Base-by-base conservation (phyloP, 371 early-diverging fungal species). In the Parasitella parasitica region DNA sequence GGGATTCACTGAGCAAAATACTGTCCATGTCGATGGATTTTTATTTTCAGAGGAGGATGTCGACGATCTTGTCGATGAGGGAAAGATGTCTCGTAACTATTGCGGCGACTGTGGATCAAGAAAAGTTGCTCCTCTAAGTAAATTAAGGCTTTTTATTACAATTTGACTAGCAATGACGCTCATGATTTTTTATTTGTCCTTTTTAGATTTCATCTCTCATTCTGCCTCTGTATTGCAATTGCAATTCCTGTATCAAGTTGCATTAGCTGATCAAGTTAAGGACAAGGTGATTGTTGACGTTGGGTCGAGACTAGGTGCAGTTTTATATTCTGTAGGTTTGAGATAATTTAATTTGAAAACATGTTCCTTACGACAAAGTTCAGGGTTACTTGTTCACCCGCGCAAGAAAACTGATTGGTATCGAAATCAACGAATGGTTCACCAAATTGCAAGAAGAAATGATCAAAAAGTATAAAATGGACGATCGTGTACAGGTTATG, bases 301-400 rank as follows among this genome's bases (percentile, higher is more conserved):
- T 37, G 88, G 88, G 24, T 86, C 85, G n/a, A 72, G 88, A 52
- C 66, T 85, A 27, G 88, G 88, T 12, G 88, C 87, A 35, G 87
- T 86, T 7, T 71, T 88, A 7, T 88, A 88, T 59, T 65, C 82
- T 35, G 87, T 84, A 77, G 69, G 76, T 34, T 12, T 0, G 12
- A 22, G 18, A n/a, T 3, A 16, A 35, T 30, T 32, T 32, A 11
- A 32, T 32, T 32, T 32, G 32, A 6, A 32, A 4, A 8, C 11
- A 8, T 32, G 6, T 32, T 16, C 30, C 50, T 3, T 20, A 16
- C 24, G 13, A 70, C 6, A 32, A 32, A 86, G n/a, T n/a, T n/a
- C n/a, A n/a, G 86, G 87, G 87, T 15, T 69, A 83, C 43, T 57
- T 87, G 32, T 83, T 85, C 59, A 85, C 83, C 16, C 75, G 75